Conservation (phyloP, 371 early-diverging fungal genomes). For the Mucor plumbeus region DNA sequence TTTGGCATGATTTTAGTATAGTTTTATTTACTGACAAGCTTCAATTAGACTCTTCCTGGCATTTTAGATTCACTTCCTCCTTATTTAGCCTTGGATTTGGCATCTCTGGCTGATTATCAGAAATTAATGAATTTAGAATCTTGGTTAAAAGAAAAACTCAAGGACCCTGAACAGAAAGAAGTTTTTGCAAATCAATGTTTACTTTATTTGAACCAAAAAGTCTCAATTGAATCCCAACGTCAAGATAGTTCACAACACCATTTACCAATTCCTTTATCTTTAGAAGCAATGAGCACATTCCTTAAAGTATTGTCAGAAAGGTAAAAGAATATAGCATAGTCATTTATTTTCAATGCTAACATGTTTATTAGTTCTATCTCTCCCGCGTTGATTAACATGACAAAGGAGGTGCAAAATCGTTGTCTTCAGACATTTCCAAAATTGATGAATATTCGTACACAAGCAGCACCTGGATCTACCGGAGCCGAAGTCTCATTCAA, state of each 20-base stretch:
- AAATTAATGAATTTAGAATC: conserved; percentile 82
- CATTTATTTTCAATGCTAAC: background rate
- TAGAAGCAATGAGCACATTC: conserved; percentile 71
- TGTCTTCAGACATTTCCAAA: conserved; percentile 70
- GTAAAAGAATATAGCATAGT: background rate
- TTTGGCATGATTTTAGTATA: background rate
- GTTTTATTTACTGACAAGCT: too few relatives aligned
- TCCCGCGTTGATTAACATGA: conserved; percentile 60
- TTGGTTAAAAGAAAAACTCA: conserved; percentile 79
- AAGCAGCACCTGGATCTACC: conserved; percentile 35
- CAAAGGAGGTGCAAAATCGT: conserved; percentile 65
- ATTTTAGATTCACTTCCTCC: conserved; percentile 76
- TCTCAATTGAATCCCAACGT: conserved; percentile 42
- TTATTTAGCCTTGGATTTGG: conserved; percentile 80
- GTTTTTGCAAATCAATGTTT: conserved; percentile 72
- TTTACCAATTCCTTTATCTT: conserved; percentile 59
- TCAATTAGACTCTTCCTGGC: conserved; percentile 63
- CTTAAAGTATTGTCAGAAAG: conserved; percentile 50
- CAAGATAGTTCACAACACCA: background rate
- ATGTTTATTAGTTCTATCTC: conserved; percentile 55
- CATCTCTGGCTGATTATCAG: conserved; percentile 75
- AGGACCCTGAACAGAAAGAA: conserved; percentile 44
- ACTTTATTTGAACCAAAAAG: conserved; percentile 76
- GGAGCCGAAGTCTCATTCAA: conserved; percentile 48
- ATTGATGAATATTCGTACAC: conserved; percentile 49